Evolutionary conservation across 179 eudicot genomes (phyloP), one percentile per base, ranked within the genome.

Genomic region (Spinacia oleracea): DNA sequence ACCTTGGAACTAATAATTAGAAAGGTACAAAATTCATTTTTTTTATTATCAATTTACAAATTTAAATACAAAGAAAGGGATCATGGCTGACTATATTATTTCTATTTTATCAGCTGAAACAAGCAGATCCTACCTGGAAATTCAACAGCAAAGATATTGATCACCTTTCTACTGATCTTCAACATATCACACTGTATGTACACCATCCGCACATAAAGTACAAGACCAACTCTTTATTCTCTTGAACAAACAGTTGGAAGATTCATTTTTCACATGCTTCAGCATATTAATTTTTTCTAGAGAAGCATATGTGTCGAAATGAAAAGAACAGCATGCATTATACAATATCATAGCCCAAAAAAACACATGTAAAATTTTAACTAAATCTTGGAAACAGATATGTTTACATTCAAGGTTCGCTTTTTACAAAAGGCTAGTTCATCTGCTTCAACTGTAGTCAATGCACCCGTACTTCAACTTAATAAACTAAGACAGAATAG

Each of bases 401-500:
- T 16, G 76, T 38, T 83, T 67, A 70, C 76, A 76, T 72, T 79
- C 51, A 73, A 72, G 68, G 55, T 68, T 48, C 55, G 59, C 29
- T 73, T 63, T 65, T 40, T 68, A 83, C 86, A 80, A 35, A 80
- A 72, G 77, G 77, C 50, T 42, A 42, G 23, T 50, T 50, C 73
- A 68, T 77, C 76, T 73, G 79, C 35, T 23, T 46, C 67, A 67
- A 55, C 74, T 73, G 74, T 51, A 46, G 58, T 70, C 78, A 81
- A 77, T 62, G 62, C 70, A 75, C 73, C n/a, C 71, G 63, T 35
- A 60, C 14, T 73, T 77, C n/a, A 62, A 69, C 32, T 55, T 3
- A 32, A 77, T 27, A 77, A 53, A 78, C 15, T 72, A 77, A 78
- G 55, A 82, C 35, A 71, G 9, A 62, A 79, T 42, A 55, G 74